These are phyloP conservation scores for Colletotrichum tropicicola DNA, from an alignment of 2,329 filamentous ascomycete species.

Conservation along the genomic window DNA sequence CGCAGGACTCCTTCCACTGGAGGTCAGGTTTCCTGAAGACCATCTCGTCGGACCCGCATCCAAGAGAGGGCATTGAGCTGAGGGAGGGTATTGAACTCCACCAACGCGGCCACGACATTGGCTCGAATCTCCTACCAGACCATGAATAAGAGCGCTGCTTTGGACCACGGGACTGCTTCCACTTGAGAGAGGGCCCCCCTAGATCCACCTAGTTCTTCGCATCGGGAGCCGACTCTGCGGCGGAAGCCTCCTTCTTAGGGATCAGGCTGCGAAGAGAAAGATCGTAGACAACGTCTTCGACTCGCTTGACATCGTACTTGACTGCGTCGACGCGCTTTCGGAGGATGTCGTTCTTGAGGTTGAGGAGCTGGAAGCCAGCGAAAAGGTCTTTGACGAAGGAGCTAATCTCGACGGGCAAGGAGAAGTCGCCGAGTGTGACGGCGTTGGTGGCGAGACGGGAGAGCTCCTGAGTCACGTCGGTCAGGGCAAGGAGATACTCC, in stretches of 20 bases:
- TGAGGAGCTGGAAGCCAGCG: slow-evolving; percentile 95
- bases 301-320: slow-evolving; percentile 98
- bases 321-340: slow-evolving; percentile 89
- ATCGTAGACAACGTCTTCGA: slow-evolving; percentile 98
- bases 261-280: slow-evolving; percentile 86
- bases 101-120: too few relatives aligned
- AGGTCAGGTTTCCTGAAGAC: too few relatives aligned
- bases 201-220: not conserved
- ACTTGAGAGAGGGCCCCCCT: not conserved
- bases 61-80: too few relatives aligned
- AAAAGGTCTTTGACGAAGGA: slow-evolving; percentile 95
- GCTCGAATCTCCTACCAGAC: too few relatives aligned
- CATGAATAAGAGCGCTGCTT: too few relatives aligned
- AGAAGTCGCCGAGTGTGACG: slow-evolving; percentile 90
- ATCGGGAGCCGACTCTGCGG: not conserved
- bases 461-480: slow-evolving; percentile 89
- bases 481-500: slow-evolving; percentile 92
- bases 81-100: too few relatives aligned
- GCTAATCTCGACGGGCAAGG: slow-evolving; percentile 86
- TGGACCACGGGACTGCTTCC: too few relatives aligned
- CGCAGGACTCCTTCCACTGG: too few relatives aligned
- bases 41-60: too few relatives aligned
- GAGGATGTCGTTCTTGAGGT: slow-evolving; percentile 94
- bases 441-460: slow-evolving; percentile 92
- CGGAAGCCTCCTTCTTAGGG: slow-evolving; percentile 44